These are phyloP conservation scores for Davidsoniella australis DNA, from an alignment of 2,329 filamentous ascomycete species.

Conservation along the genomic window DNA sequence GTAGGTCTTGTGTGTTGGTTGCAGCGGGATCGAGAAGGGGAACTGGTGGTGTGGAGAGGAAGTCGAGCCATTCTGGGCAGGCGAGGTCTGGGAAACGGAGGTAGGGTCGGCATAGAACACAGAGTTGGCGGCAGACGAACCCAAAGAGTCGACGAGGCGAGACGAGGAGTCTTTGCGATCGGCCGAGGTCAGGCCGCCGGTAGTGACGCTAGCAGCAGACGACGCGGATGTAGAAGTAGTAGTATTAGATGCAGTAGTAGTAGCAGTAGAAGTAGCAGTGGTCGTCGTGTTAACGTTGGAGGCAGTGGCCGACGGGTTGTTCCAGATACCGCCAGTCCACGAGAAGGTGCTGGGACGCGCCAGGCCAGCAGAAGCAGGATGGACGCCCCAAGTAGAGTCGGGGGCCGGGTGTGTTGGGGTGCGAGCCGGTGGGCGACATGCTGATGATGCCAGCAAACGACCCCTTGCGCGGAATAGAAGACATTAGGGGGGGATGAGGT, in stretches of 20 bases:
- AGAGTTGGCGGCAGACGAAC: conserved; percentile 33
- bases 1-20: conserved; percentile 82
- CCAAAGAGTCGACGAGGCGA: conserved; percentile 56
- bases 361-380: conserved; percentile 33
- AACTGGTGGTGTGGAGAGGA: conserved; percentile 40
- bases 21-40: conserved; percentile 72
- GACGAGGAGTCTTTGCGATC: conserved; percentile 64
- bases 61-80: conserved; percentile 32
- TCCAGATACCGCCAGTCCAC: conserved; percentile 76
- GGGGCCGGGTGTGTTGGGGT: conserved; percentile 62
- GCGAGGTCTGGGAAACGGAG: conserved; percentile 29
- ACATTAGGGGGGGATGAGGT: conserved; percentile 39
- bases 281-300: conserved; percentile 15
- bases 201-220: background rate
- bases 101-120: conserved; percentile 34
- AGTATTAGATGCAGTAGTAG: background rate
- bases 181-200: conserved; percentile 10
- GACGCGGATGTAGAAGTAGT: background rate
- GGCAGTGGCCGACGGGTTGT: conserved; percentile 21
- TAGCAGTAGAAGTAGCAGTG: background rate
- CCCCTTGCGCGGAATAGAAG: conserved; percentile 48
- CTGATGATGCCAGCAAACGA: conserved; percentile 57
- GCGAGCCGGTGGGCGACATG: conserved; percentile 63
- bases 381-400: conserved; percentile 44
- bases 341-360: conserved; percentile 38